Base-by-base conservation (phyloP, 2,329 filamentous ascomycete genomes). In the Aspergillus costaricaensis region DNA sequence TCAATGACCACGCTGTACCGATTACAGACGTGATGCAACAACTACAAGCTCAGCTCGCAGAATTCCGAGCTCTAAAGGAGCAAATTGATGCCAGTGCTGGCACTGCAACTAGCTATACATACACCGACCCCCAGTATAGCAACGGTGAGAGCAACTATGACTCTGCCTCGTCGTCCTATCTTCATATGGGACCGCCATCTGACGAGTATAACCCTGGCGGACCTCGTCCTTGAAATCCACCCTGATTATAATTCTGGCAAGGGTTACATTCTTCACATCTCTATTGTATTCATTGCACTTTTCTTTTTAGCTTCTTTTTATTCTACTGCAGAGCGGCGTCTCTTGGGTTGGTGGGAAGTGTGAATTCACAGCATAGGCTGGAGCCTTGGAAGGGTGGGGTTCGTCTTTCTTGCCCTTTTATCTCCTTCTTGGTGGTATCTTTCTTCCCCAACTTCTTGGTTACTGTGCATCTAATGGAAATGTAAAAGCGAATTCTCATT, bases 1-100 rank as follows among this genome's bases (percentile, higher is more conserved):
- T 96, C 25, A 83, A 90, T 56, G 85, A 91, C 65, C 85, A 96
- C 62, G 87, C 91, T 10, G 89, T 86, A 19, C 90, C 92, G 2
- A 96, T 97, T 84, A 76, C 82, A 10, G 85, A 88, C 15, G 84
- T 97, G 19, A 65, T 79, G 62, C 71, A 73, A 60, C 70, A 79
- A 61, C 57, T 79, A 7, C 72, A 75, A 43, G 75, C 70, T n/a
- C 77, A 78, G 60, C 70, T 79, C 19, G 75, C 74, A 21, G 76
- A 80, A 62, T 78, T 77, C 60, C 67, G 67, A 55, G 74, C 75
- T 21, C 68, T 79, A 25, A 79, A 79, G 61, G 72, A 76, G 63
- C 73, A 77, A 57, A 69, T 78, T 58, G 69, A 69, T 57, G 64
- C 62, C 63, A 69, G 65, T 65, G 65, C 64, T 62, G 63, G 59